A percentile compares a stretch with the other conserved stretches of the same genome.
Conservation (phyloP, 257 asterid genomes). For the Leptodermis oblonga region DNA sequence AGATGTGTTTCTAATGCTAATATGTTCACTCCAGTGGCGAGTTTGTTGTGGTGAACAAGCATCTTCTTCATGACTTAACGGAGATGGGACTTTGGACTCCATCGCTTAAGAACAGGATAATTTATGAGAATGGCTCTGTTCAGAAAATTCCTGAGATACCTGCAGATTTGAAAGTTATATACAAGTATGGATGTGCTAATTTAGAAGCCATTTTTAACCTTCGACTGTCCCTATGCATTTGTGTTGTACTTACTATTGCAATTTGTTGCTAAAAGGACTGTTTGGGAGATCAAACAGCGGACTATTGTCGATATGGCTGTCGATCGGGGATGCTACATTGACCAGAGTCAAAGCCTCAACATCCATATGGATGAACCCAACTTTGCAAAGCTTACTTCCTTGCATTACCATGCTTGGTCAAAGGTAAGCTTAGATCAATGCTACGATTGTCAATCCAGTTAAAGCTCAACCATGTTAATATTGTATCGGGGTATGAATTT, state of each 20-base stretch:
- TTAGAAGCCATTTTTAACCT: constrained; percentile 7
- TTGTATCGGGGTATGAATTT: no score
- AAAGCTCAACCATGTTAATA: no score
- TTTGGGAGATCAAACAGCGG: constrained; percentile 92
- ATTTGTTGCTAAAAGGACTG: constrained; percentile 48
- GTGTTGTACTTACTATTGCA: constrained; percentile 17
- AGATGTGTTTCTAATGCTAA: neutral
- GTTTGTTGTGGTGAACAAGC: constrained; percentile 97
- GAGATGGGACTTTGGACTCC: constrained; percentile 98
- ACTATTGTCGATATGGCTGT: constrained; percentile 90
- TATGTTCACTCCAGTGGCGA: constrained; percentile 65
- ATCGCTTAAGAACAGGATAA: constrained; percentile 66
- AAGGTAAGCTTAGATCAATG: constrained; percentile 34
- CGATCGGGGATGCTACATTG: constrained; percentile 95
- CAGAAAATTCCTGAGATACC: constrained; percentile 76
- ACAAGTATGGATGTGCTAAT: constrained; percentile 56
- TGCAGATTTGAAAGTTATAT: constrained; percentile 59
- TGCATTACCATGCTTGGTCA: constrained; percentile 89
- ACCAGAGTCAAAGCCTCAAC: constrained; percentile 94
- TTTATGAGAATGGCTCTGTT: constrained; percentile 87
- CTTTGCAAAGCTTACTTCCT: constrained; percentile 82
- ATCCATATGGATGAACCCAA: constrained; percentile 95
- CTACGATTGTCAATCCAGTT: no score
- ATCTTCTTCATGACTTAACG: constrained; percentile 85
- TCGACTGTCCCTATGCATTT: neutral